Base-by-base conservation (phyloP, 2,329 filamentous ascomycete species). In the Trichophyton equinum region DNA sequence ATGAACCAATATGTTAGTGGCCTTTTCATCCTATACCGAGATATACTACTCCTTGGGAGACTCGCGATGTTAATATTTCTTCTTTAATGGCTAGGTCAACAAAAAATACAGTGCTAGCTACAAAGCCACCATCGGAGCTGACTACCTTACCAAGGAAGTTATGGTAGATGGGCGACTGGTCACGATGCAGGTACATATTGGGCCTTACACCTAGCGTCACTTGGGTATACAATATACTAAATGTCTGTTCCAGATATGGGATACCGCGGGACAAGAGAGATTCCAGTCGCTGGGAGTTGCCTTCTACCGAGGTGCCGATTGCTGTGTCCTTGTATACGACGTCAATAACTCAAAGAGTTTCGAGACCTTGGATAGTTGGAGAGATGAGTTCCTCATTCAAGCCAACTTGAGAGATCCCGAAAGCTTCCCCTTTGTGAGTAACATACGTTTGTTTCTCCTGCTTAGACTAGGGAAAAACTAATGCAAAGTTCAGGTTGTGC, bases 81-180 rank as follows among this genome's bases (percentile, higher is more conserved):
- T 62, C 61, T 61, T 59, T 55, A 67, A 36, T 36, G 51, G 15
- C 51, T 36, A 97, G 92, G 92, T 99, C 83, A 99, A 99, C 82
- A 99, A 99, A 81, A 97, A 99, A 76, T 99, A 99, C 81, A 96
- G 91, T 75, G 92, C 91, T 68, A 96, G 91, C 80, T 99, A 99
- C 85, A 99, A 99, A 80, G 94, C 94, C 63, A 99, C 94, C 53
- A 99, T 99, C 74, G 94, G 94, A 67, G 94, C 94, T 74, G 94
- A 99, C 76, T 99, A 99, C 77, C 81, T 99, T 64, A 99, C 94
- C 61, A 95, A 96, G 75, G 94, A 99, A 79, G 94, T 99, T 46
- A 81, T 96, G 66, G 92, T 99, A 60, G 94, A 97, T 76, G 94
- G 97, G 77, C 85, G 92, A 72, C 84, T 97, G 72, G 94, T 99